A percentile compares a stretch with the other conserved stretches of the same genome.
These are phyloP conservation scores for Aleurites moluccanus DNA, from an alignment of 441 rosid genomes.

Conservation along the genomic window DNA sequence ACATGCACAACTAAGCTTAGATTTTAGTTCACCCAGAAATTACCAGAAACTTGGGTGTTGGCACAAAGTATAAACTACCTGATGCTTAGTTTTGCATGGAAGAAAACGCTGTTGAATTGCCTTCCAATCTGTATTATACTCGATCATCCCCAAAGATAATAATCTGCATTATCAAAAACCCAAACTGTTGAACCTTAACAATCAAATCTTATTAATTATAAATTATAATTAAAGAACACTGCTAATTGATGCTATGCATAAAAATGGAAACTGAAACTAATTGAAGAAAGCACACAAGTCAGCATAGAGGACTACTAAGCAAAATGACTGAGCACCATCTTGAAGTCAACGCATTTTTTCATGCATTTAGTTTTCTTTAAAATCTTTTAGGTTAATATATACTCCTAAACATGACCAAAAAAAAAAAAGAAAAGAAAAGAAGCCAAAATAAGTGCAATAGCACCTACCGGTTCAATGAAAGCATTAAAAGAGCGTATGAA, in stretches of 20 bases:
- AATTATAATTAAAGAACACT: neutral
- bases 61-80: conserved; percentile 45
- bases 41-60: conserved; percentile 4
- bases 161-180: conserved; percentile 48
- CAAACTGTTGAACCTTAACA: conserved; percentile 19
- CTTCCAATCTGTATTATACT: conserved; percentile 93
- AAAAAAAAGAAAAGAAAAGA: neutral
- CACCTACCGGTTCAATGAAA: neutral
- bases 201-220: neutral
- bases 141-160: conserved; percentile 89
- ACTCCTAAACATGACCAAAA: neutral
- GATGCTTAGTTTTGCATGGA: conserved; percentile 97
- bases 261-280: neutral
- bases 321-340: neutral
- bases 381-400: neutral
- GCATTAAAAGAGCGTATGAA: neutral
- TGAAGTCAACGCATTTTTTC: neutral
- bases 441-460: neutral
- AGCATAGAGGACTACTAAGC: neutral
- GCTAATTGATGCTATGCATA: neutral
- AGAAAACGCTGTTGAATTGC: conserved; percentile 93
- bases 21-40: neutral
- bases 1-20: neutral
- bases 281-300: neutral
- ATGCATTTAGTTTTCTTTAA: neutral